These are phyloP conservation scores for Pichia exigua DNA, from an alignment of 805 yeast genomes.

Conservation along the genomic window DNA sequence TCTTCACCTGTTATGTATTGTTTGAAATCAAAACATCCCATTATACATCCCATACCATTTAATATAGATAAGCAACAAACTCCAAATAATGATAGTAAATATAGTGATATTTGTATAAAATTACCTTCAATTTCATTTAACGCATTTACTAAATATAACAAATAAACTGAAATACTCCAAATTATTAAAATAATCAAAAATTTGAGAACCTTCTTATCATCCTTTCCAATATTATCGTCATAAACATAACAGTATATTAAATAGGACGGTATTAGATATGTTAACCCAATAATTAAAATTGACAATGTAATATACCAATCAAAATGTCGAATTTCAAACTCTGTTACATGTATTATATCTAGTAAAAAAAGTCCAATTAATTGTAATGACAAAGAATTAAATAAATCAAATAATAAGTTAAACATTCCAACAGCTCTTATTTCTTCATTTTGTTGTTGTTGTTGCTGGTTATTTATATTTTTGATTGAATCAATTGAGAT, in stretches of 20 bases:
- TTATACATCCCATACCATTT: conserved; percentile 45
- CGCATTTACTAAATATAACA: not conserved
- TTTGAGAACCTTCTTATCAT: not conserved
- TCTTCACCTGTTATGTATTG: conserved; percentile 4
- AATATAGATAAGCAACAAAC: conserved; percentile 42
- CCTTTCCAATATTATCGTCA: not conserved
- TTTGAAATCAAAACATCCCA: conserved; percentile 32
- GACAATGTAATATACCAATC: conserved; percentile 35
- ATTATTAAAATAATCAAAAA: conserved; percentile 12
- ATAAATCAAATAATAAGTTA: conserved; percentile 15
- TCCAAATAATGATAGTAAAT: conserved; percentile 41
- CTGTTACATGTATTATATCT: conserved; percentile 21
- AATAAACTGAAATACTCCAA: conserved; percentile 34
- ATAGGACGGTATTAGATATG: conserved; percentile 38
- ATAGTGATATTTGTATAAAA: conserved; percentile 29
- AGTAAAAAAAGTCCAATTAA: conserved; percentile 23
- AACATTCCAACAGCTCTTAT: too few relatives aligned
- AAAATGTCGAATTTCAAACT: conserved; percentile 22
- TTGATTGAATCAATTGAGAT: not conserved
- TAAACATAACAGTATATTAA: conserved; percentile 9
- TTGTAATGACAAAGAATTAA: conserved; percentile 23
- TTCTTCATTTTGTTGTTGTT: too few relatives aligned
- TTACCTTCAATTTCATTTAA: conserved; percentile 3
- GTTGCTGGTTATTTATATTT: too few relatives aligned
- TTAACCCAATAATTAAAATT: conserved; percentile 31